Evolutionary conservation across 108 stramenopile genomes (phyloP).

Genomic region (Mediolabrus comicus): DNA sequence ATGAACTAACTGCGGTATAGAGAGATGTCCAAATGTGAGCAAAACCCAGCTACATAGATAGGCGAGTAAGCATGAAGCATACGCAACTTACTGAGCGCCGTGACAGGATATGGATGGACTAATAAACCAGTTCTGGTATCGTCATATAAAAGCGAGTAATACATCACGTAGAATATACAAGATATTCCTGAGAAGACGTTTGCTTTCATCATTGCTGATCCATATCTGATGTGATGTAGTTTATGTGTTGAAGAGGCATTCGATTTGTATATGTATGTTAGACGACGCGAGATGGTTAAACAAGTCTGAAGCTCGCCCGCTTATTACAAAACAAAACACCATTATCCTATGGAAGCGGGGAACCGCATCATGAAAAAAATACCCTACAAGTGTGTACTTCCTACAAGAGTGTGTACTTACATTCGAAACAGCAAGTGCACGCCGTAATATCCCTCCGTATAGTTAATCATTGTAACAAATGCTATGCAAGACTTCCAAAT

Average conservation of each 20-base stretch:
- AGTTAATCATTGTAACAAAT: slow-evolving; percentile 9
- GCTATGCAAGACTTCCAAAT: too few species aligned
- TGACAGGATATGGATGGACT: slow-evolving; percentile 65
- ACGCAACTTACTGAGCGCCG: too few species aligned
- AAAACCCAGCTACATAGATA: too few species aligned
- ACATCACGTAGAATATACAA: not conserved
- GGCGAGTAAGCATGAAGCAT: too few species aligned
- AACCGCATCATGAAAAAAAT: not conserved
- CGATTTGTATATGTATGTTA: not conserved
- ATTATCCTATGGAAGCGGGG: too few species aligned
- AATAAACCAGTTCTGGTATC: not conserved
- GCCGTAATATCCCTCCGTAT: slow-evolving; percentile 11
- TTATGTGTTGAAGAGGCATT: too few species aligned
- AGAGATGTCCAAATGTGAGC: too few species aligned
- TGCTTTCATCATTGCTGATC: slow-evolving; percentile 19
- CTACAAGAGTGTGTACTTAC: slow-evolving; percentile 22
- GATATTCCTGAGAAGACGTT: not conserved
- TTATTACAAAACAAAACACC: too few species aligned
- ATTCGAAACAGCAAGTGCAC: slow-evolving; percentile 1
- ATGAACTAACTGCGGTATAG: slow-evolving; percentile 39
- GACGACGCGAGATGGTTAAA: not conserved
- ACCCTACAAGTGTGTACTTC: too few species aligned
- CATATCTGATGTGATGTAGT: too few species aligned
- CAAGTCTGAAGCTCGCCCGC: too few species aligned
- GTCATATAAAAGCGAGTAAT: not conserved